Conservation (phyloP, 306 rosid genomes). For the Prunus kanzakura region DNA sequence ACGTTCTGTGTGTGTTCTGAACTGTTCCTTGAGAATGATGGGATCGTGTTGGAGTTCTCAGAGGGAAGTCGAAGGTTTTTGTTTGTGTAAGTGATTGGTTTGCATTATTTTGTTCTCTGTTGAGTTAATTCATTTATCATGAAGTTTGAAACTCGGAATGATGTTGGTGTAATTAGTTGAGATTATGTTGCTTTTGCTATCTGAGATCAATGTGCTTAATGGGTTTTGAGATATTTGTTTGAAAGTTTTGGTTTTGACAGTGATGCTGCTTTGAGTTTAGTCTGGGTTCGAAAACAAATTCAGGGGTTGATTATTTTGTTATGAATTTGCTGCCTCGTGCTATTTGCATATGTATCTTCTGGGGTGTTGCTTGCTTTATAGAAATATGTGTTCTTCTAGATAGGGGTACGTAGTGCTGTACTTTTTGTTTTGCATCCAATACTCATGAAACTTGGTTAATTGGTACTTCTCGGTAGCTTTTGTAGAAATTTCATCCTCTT, state of each 20-base stretch:
- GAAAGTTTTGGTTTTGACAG: conserved; percentile 28
- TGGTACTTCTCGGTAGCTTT: no score
- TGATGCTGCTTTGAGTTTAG: neutral
- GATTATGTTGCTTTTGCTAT: conserved; percentile 23
- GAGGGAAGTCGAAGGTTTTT: conserved; percentile 26
- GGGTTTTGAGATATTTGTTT: conserved; percentile 40
- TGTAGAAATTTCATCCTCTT: neutral
- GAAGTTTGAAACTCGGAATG: conserved; percentile 15
- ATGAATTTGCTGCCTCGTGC: conserved; percentile 22
- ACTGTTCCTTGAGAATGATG: conserved; percentile 27
- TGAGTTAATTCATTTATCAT: neutral
- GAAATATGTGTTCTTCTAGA: neutral
- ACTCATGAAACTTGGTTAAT: no score
- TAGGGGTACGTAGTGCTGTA: no score
- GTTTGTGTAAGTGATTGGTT: conserved; percentile 23
- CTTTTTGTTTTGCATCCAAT: no score
- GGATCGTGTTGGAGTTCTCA: conserved; percentile 47
- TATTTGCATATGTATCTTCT: neutral
- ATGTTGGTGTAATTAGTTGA: conserved; percentile 18
- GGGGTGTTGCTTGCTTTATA: neutral
- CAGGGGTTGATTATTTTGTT: conserved; percentile 31
- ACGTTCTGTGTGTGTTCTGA: conserved; percentile 2
- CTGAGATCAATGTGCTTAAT: conserved; percentile 39
- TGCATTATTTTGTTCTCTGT: conserved; percentile 3
- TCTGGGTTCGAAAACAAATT: conserved; percentile 42